Evolutionary conservation across 2,329 filamentous ascomycete species (phyloP).

Genomic region (Elsinoe australis): DNA sequence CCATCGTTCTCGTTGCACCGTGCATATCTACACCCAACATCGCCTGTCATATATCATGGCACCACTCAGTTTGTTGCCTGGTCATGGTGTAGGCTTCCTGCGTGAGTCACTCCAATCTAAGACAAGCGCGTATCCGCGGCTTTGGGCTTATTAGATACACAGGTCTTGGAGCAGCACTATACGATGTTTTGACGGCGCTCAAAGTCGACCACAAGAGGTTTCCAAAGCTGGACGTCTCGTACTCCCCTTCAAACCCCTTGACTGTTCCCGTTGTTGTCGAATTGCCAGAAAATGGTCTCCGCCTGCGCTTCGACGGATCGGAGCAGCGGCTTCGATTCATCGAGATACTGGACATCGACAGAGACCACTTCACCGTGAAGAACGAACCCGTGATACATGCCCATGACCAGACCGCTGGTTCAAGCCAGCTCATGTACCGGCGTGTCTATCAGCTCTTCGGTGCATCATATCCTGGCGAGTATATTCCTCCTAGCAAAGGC

Average conservation of each 20-base stretch:
- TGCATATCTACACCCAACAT: no score
- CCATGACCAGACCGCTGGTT: slow-evolving; percentile 40
- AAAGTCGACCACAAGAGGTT: slow-evolving; percentile 81
- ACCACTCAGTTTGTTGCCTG: slow-evolving; percentile 7
- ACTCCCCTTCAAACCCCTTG: slow-evolving; percentile 68
- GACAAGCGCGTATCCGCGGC: slow-evolving; percentile 1
- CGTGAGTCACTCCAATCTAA: slow-evolving; percentile 1
- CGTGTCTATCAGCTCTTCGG: slow-evolving; percentile 91
- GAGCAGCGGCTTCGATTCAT: slow-evolving; percentile 87
- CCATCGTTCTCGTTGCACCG: not conserved
- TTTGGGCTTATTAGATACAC: slow-evolving; percentile 19
- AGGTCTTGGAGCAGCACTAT: slow-evolving; percentile 86
- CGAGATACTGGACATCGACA: slow-evolving; percentile 84
- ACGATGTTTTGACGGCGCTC: slow-evolving; percentile 78
- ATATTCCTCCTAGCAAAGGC: slow-evolving; percentile 56
- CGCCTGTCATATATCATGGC: no score
- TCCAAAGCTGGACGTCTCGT: slow-evolving; percentile 73
- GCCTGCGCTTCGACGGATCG: slow-evolving; percentile 84
- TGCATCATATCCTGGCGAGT: slow-evolving; percentile 90
- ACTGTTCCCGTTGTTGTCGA: slow-evolving; percentile 64
- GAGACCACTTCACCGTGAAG: slow-evolving; percentile 75
- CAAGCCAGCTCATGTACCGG: slow-evolving; percentile 38
- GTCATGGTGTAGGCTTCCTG: slow-evolving; percentile 13
- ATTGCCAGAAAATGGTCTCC: slow-evolving; percentile 77
- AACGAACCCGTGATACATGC: slow-evolving; percentile 18